Base-by-base conservation (phyloP, 2,329 filamentous ascomycete genomes). In the Xylariaceae sp. region DNA sequence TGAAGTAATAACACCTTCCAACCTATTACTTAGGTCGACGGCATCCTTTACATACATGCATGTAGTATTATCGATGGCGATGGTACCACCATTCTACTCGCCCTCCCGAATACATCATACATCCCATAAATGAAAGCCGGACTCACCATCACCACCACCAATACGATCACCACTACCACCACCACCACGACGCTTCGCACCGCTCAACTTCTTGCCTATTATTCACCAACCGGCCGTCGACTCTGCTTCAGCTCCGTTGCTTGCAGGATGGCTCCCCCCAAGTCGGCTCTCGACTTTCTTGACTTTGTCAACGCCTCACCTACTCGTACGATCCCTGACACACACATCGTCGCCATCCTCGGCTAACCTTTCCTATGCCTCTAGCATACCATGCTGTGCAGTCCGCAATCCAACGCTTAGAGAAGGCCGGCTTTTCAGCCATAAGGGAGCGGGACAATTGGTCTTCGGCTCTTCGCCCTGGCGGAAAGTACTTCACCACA, bases 401-500 rank as follows among this genome's bases (percentile, higher is more conserved):
- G 54, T 89, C 89, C 47, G 85, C 92, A 63, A 88, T 89, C 67
- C 77, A 86, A 61, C 88, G 89, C 52, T 84, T 99, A 50, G 84
- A 89, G 65, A 85, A 88, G 66, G 93, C 91, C 48, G 93, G 93
- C 56, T 99, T 98, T 81, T 82, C 85, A 67, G 85, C 89, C 67
- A 90, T 99, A 76, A 90, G 87, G 80, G 93, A 98, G 77, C 89
- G 90, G 67, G 91, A 97, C 70, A 87, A 89, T 45, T 98, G 95
- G 93, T 84, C 89, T 14, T 86, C 88, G 1, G 85, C 82, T 44
- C 83, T 96, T 60, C 84, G 86, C 54, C 91, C 92, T 20, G 93
- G 93, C 61, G 93, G 93, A 62, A 97, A 96, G 77, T 98, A 98
- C 81, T 97, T 93, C 77, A 85, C 97, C 69, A 98, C 93, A 46